Evolutionary conservation across 495 filamentous ascomycete species (phyloP).

Genomic region (Penicillium goetzii): DNA sequence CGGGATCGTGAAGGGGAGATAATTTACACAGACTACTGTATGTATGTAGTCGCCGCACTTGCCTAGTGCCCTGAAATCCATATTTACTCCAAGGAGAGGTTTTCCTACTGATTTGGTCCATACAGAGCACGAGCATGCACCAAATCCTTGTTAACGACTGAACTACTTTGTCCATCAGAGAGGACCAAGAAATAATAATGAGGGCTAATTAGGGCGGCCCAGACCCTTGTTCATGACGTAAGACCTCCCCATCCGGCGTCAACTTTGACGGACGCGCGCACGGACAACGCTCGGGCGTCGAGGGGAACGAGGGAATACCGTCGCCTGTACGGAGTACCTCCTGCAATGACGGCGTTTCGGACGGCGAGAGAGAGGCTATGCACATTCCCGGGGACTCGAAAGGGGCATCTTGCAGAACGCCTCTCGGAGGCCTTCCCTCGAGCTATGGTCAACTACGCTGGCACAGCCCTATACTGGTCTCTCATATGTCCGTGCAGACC

Average conservation of each 20-base stretch:
- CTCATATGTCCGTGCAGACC: not conserved
- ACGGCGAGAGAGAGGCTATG: slow-evolving; percentile 1
- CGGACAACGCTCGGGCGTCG: slow-evolving; percentile 19
- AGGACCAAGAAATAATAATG: slow-evolving; percentile 6
- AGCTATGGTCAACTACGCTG: not conserved
- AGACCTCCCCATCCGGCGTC: slow-evolving; percentile 16
- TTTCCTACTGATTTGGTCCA: not conserved
- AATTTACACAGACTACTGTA: not conserved
- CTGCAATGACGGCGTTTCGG: slow-evolving; percentile 5
- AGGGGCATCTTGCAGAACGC: slow-evolving; percentile 25
- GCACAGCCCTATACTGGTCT: not conserved
- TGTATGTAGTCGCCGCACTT: not conserved
- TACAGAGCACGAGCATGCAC: not conserved
- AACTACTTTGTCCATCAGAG: not conserved
- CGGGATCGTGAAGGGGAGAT: not conserved
- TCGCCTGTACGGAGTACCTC: slow-evolving; percentile 2
- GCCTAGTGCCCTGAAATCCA: not conserved
- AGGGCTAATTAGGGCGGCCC: slow-evolving; percentile 27
- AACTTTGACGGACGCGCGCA: slow-evolving; percentile 4
- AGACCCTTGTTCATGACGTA: slow-evolving; percentile 26
- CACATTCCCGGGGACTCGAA: slow-evolving; percentile 5
- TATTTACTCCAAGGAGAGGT: not conserved
- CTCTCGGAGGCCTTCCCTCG: slow-evolving; percentile 12
- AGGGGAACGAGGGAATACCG: not conserved
- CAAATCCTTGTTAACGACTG: not conserved